A percentile compares a stretch with the other conserved stretches of the same genome.
Conservation (phyloP, 1,284 basidiomycete species). For the Tilletia walkeri region DNA sequence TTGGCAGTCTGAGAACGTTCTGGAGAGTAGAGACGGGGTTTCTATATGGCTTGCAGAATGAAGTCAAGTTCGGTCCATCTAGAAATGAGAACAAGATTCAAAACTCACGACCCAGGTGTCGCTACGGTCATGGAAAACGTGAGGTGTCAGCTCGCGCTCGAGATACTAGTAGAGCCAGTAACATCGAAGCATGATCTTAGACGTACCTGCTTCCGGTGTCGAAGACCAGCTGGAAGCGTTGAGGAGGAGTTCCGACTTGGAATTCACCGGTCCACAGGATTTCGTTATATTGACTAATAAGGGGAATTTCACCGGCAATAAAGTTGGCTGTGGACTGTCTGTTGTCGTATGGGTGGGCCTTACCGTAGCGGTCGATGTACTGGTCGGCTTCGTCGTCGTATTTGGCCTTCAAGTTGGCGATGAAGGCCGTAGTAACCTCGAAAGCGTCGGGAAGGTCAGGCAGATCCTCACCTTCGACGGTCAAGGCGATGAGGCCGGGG, state of each 20-base stretch:
- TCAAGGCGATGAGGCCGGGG: no score
- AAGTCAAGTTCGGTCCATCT: neutral
- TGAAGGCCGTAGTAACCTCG: neutral
- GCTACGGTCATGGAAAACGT: neutral
- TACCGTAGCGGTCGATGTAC: neutral
- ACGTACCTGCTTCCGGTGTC: constrained; percentile 1
- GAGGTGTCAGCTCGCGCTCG: neutral
- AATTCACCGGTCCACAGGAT: neutral
- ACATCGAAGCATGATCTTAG: neutral
- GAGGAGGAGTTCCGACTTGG: neutral
- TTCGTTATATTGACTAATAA: neutral
- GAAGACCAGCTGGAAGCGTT: neutral
- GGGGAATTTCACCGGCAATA: neutral
- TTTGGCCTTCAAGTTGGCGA: constrained; percentile 1
- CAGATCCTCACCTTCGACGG: no score
- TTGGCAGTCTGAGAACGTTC: neutral
- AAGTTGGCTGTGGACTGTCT: neutral
- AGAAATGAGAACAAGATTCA: neutral
- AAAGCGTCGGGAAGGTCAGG: no score
- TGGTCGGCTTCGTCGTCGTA: neutral
- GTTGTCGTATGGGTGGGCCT: neutral
- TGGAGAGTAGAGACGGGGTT: neutral
- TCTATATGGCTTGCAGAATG: neutral
- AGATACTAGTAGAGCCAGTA: no score
- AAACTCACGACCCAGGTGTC: neutral